A percentile compares a stretch with the other conserved stretches of the same genome.
phyloP scores from a whole-genome alignment of 768 basidiomycete species.

The Sporobolomyces roseus region DNA sequence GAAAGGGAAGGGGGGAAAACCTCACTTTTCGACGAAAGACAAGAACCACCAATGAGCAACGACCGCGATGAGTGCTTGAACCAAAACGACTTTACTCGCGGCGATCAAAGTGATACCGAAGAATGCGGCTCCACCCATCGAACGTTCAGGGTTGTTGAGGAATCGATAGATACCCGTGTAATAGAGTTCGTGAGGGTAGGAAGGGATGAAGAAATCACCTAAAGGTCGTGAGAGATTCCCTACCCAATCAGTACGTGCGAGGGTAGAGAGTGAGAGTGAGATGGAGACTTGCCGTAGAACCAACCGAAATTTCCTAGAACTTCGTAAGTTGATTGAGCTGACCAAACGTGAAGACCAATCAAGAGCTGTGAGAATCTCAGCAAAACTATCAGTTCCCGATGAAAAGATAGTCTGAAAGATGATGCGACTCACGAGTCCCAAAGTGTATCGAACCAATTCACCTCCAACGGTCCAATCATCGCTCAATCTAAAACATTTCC shows the following conservation, averaged over 20 bases:
- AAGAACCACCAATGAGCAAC: constrained; percentile 97
- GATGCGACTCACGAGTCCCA: constrained; percentile 67
- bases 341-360: constrained; percentile 85
- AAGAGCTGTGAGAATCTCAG: constrained; percentile 58
- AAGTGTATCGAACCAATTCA: constrained; percentile 77
- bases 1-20: neutral
- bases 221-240: neutral
- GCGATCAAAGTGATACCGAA: constrained; percentile 89
- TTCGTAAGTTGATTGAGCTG: constrained; percentile 81
- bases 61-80: constrained; percentile 76
- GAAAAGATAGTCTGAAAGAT: neutral
- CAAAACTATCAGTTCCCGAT: constrained; percentile 3
- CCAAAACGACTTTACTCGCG: constrained; percentile 83
- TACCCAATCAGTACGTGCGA: no score
- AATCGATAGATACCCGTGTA: constrained; percentile 97
- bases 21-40: constrained; percentile 81
- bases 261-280: constrained; percentile 50
- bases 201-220: constrained; percentile 56
- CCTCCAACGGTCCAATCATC: constrained; percentile 81
- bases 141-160: constrained; percentile 69
- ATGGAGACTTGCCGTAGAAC: constrained; percentile 96
- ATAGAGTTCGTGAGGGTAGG: constrained; percentile 80
- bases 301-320: constrained; percentile 94
- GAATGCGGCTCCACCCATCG: constrained; percentile 92
- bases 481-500: constrained; percentile 85